Evolutionary conservation across 2,329 filamentous ascomycete species (phyloP), one percentile per base, ranked within the genome.

Genomic region (Fusarium temperatum): DNA sequence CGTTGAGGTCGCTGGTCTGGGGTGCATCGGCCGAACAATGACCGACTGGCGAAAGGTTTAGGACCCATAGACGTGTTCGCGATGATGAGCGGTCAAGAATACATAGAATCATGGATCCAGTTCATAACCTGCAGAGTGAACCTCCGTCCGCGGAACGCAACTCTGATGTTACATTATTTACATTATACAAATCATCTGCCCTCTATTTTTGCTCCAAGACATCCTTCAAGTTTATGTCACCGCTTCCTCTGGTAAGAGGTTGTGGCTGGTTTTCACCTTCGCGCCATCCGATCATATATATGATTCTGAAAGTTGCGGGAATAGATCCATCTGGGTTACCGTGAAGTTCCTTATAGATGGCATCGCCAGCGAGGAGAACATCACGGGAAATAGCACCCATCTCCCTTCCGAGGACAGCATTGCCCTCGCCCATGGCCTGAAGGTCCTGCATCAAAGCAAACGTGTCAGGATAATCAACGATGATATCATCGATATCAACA

Each of bases 251-350:
- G 74, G 92, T 84, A 66, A 98, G 84, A 10, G 96, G 95, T 83
- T 96, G 87, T 5, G 92, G 87, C 83, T 98, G 95, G 60, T 91
- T 89, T 36, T 89, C 88, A 5, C 93, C 92, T 75, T 95, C 93
- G 81, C 96, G 97, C 96, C 96, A 99, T 1, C 96, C 96, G 83
- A 99, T 99, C 95, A 98, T 98, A 82, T 96, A 98, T 70, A 99
- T 98, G 77, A 98, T 88, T 76, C 96, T 89, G 80, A 98, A 99
- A 0, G 96, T 99, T 3, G 96, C 96, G 2, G 96, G 96, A 70
- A 96, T 87, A 3, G 85, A 89, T 26, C 89, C 93, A 77, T 94
- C 92, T 48, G 91, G 88, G 78, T 97, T 95, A 24, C 94, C 95
- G 82, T 99, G 95, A 64, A 99, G 84, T 80, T 93, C 91, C 54